A percentile compares a stretch with the other conserved stretches of the same genome.
These are phyloP conservation scores for Aspergillus unguis DNA, from an alignment of 2,329 filamentous ascomycete species.

Conservation along the genomic window DNA sequence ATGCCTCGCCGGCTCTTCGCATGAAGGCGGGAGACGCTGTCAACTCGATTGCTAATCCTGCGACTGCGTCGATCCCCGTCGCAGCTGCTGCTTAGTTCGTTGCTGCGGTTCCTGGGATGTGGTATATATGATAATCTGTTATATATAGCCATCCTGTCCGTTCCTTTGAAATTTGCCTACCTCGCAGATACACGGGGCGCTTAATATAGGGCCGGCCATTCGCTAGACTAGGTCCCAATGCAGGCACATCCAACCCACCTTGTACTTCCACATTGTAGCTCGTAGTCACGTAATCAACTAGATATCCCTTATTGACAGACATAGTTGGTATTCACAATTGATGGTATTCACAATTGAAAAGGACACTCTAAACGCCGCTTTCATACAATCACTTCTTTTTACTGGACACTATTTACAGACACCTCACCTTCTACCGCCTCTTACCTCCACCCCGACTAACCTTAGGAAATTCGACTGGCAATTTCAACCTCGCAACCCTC, in stretches of 20 bases:
- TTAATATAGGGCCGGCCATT: not conserved
- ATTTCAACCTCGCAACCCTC: conserved; percentile 65
- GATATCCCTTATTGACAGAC: not conserved
- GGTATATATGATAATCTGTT: not conserved
- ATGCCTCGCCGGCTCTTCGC: conserved; percentile 14
- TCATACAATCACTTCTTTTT: not conserved
- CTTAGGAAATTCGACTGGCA: conserved; percentile 83
- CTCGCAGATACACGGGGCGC: too few species aligned
- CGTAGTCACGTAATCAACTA: not conserved
- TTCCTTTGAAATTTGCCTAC: conserved; percentile 1
- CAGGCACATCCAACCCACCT: not conserved
- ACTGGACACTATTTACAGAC: not conserved
- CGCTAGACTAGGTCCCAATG: not conserved
- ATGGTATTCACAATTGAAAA: conserved; percentile 1
- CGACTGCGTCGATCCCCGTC: conserved; percentile 21
- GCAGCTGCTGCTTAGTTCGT: conserved; percentile 28
- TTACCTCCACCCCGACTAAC: conserved; percentile 39
- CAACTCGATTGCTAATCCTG: conserved; percentile 19
- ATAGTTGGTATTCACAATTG: not conserved
- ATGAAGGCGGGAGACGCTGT: conserved; percentile 26
- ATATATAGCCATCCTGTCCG: conserved; percentile 7
- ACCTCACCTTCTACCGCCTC: not conserved
- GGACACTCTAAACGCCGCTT: not conserved
- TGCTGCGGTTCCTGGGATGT: not conserved
- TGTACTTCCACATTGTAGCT: not conserved